Base-by-base conservation (phyloP, 345 rosid genomes). In the Brassica incana region DNA sequence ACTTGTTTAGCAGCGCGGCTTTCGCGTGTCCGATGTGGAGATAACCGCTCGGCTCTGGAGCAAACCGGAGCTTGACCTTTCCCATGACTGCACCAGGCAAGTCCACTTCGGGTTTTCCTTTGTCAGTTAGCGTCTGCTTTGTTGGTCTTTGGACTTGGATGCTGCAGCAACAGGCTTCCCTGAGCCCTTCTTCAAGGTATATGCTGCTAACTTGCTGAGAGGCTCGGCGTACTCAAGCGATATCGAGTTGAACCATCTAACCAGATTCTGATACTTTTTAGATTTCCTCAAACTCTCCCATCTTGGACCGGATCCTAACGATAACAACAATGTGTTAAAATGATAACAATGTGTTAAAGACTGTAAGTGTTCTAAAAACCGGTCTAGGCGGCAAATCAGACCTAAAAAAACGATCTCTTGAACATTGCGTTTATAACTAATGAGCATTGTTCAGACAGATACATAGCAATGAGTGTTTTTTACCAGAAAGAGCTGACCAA, bases 231-330 rank as follows among this genome's bases (percentile, higher is more conserved):
- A 86, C 77, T 95, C 97, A 0, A 85, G 80, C 67, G 84, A 76
- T 45, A 91, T 77, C 1, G 98, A 95, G 40, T 90, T 91, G 84
- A 85, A 95, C 98, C 99, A 95, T 16, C 98, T 86, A 35, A 85
- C 92, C 16, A 95, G 82, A 72, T 85, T 88, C 65, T 81, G 93
- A 83, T 88, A 93, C 87, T 95, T 95, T 82, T 88, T 93, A 5
- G 99, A 91, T 86, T 89, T 95, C 87, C 94, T 95, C 75, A 91
- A 76, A 77, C 97, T 90, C 29, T 95, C 99, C 98, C 99, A 95
- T 84, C 99, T 87, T 67, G 60, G 84, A 62, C 97, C 98, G 30
- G 87, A 67, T 78, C 90, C 99, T 95, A 81, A 77, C 29, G 83
- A 77, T 23, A 5, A 35, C 0, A 6, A 74, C 40, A 81, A 20